Evolutionary conservation across 1,284 basidiomycete genomes (phyloP).

Genomic region (Trichosporon coremiiforme): DNA sequence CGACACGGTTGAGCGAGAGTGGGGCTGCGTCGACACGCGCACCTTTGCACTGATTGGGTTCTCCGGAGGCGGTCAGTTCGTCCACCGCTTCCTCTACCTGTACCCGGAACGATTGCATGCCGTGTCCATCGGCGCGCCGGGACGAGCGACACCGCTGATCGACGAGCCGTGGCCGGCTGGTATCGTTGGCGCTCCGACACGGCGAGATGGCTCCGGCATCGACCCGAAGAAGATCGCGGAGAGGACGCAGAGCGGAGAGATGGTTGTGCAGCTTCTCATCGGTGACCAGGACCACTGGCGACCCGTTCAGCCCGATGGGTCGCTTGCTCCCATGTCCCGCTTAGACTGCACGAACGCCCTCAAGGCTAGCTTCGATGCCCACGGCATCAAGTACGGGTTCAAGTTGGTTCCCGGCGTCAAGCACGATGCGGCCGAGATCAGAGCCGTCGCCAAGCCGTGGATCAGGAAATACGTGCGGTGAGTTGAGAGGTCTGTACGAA

Average conservation of each 20-base stretch:
- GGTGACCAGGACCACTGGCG: conserved; percentile 28
- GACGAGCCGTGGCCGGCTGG: conserved; percentile 30
- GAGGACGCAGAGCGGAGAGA: neutral
- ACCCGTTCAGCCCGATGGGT: conserved; percentile 29
- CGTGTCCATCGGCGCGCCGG: conserved; percentile 35
- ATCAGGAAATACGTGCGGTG: conserved; percentile 17
- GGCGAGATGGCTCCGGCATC: conserved; percentile 15
- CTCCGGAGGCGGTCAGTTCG: conserved; percentile 36
- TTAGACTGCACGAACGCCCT: conserved; percentile 30
- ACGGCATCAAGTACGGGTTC: conserved; percentile 24
- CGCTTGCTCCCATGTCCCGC: conserved; percentile 20
- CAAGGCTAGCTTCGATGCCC: conserved; percentile 25
- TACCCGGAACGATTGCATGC: conserved; percentile 32
- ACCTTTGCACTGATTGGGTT: conserved; percentile 31
- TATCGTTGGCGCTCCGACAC: conserved; percentile 18
- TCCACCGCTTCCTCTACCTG: conserved; percentile 36
- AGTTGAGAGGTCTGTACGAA: neutral
- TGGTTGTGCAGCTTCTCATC: conserved; percentile 28
- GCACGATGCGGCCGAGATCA: conserved; percentile 25
- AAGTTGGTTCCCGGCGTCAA: conserved; percentile 23
- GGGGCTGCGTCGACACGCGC: conserved; percentile 32
- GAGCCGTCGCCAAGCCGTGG: conserved; percentile 29
- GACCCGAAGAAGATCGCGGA: neutral
- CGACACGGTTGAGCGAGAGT: conserved; percentile 26
- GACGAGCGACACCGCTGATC: conserved; percentile 28